Evolutionary conservation across 2,329 filamentous ascomycete species (phyloP).

Genomic region (Fusarium vanettenii): DNA sequence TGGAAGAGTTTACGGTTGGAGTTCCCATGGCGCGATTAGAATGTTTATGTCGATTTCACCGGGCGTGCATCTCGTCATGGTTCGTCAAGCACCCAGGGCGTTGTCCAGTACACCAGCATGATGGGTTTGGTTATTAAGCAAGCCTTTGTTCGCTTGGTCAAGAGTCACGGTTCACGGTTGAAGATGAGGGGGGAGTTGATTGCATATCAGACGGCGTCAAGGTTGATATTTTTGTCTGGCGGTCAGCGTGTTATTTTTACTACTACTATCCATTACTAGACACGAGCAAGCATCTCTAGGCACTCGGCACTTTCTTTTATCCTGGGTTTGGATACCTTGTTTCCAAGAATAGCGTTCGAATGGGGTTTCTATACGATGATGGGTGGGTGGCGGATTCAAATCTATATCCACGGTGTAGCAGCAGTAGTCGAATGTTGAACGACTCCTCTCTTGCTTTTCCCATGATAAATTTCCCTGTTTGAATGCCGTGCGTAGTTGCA

Average conservation of each 20-base stretch:
- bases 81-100: constrained; percentile 71
- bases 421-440: neutral
- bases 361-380: constrained; percentile 1
- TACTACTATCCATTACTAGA: constrained; percentile 26
- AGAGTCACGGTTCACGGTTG: constrained; percentile 4
- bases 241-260: constrained; percentile 28
- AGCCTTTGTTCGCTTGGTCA: constrained; percentile 7
- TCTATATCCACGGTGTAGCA: neutral
- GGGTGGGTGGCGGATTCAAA: neutral
- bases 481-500: neutral
- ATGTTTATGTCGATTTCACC: constrained; percentile 74
- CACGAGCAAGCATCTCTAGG: constrained; percentile 15
- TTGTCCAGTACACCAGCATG: constrained; percentile 75
- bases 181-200: neutral
- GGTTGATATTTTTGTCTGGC: constrained; percentile 12
- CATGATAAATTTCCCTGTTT: neutral
- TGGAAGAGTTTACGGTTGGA: constrained; percentile 73
- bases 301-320: constrained; percentile 33
- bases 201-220: constrained; percentile 39
- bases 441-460: neutral
- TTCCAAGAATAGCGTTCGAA: neutral
- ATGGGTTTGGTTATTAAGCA: constrained; percentile 64
- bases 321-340: constrained; percentile 12
- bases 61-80: constrained; percentile 70
- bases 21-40: constrained; percentile 73